A percentile compares a stretch with the other conserved stretches of the same genome.
Conservation (phyloP, 352 stramenopile species). For the Pythium phragmitis region DNA sequence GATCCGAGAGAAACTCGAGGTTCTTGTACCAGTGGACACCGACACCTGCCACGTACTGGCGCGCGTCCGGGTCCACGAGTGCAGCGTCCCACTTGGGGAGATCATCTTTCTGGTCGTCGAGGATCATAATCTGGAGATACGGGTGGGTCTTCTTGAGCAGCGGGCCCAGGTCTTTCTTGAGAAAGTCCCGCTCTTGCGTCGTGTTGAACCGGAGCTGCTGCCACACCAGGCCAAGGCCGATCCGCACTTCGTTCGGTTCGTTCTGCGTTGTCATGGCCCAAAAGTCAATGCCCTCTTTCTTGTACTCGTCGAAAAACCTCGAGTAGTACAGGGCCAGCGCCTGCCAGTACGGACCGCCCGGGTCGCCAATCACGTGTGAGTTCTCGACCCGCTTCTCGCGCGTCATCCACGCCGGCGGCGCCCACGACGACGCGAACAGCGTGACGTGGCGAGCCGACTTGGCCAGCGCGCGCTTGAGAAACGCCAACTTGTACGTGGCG, state of each 20-base stretch:
- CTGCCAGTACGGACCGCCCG: constrained; percentile 62
- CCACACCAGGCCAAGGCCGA: constrained; percentile 42
- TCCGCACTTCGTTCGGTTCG: constrained; percentile 54
- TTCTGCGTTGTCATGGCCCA: constrained; percentile 88
- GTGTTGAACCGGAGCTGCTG: constrained; percentile 51
- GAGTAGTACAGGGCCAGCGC: constrained; percentile 84
- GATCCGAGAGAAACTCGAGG: constrained; percentile 43
- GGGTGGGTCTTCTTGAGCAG: constrained; percentile 62
- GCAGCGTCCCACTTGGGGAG: constrained; percentile 46
- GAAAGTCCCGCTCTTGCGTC: constrained; percentile 54
- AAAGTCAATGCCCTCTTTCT: constrained; percentile 63
- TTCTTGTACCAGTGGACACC: constrained; percentile 89
- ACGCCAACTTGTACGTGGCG: constrained; percentile 58
- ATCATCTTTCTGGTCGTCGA: constrained; percentile 85
- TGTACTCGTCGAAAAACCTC: constrained; percentile 81
- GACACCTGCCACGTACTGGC: constrained; percentile 76
- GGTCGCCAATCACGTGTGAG: constrained; percentile 50
- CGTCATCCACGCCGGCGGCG: constrained; percentile 87
- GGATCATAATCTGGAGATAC: constrained; percentile 64
- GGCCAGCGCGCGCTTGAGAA: constrained; percentile 61
- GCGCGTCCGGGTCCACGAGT: constrained; percentile 46
- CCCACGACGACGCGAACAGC: constrained; percentile 83
- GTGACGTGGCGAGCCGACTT: constrained; percentile 46
- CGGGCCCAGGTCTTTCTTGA: constrained; percentile 79
- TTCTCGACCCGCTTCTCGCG: constrained; percentile 60